Evolutionary conservation across 1,139 yeast genomes (phyloP).

Genomic region (Protomyces gravidus): DNA sequence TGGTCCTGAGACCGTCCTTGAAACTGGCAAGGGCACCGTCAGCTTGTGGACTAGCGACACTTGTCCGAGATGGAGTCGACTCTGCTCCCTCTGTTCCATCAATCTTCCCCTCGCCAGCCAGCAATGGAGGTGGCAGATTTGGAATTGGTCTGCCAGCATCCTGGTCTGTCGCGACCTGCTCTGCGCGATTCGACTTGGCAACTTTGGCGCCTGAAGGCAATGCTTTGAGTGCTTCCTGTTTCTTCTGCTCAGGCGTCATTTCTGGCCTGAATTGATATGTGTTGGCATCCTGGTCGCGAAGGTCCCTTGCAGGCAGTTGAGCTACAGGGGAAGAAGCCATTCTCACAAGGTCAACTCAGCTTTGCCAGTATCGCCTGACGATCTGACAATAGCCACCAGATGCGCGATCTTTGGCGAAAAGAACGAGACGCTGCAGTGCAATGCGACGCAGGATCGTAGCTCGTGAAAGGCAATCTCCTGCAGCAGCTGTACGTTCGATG

Average conservation of each 20-base stretch:
- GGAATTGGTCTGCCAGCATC: neutral
- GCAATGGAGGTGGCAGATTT: neutral
- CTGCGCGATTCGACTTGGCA: conserved; percentile 6
- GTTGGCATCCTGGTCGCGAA: neutral
- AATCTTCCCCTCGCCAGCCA: neutral
- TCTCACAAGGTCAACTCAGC: too few species aligned
- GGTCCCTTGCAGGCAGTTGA: neutral
- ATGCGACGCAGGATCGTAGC: too few species aligned
- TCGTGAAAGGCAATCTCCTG: too few species aligned
- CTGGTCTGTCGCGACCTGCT: conserved; percentile 8
- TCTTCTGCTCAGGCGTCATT: conserved; percentile 21
- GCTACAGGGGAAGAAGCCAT: neutral
- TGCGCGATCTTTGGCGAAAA: too few species aligned
- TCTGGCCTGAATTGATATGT: conserved; percentile 6
- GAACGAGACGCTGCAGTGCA: too few species aligned
- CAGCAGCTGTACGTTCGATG: too few species aligned
- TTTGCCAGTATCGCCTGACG: too few species aligned
- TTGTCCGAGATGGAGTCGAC: neutral
- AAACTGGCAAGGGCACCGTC: neutral
- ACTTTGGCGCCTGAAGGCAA: conserved; percentile 18
- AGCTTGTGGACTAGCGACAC: neutral
- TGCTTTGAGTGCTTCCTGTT: conserved; percentile 15
- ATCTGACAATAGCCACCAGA: too few species aligned
- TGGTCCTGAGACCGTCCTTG: neutral
- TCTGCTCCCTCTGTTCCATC: neutral